Evolutionary conservation across 768 basidiomycete species (phyloP), one percentile per base, ranked within the genome.

Genomic region (Boletus reticuloceps): DNA sequence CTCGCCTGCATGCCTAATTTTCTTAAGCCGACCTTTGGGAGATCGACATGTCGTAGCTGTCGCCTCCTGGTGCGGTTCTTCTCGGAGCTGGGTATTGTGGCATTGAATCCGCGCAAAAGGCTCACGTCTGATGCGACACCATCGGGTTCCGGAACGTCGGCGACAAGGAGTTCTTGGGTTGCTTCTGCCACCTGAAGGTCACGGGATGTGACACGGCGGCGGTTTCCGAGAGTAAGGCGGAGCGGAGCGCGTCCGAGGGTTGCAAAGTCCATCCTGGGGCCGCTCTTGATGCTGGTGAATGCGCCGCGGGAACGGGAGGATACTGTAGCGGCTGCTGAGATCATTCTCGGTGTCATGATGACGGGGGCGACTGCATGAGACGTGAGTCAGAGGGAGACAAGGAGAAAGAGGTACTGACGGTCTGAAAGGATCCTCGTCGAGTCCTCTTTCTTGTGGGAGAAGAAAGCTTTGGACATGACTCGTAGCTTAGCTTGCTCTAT

Each of bases 41-140:
- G 81, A 4, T 92, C 88, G 14, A 91, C 82, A 61, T 85, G 89
- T 55, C 94, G 79, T 72, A 89, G 83, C 69, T 91, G 86, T 54
- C 93, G 74, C 58, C 94, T 73, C 56, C 94, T 77, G 14, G 83
- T 77, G 58, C 89, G 86, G 51, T 91, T 80, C 66, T 85, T 81
- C 61, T 93, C 89, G 38, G 94, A 83, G 66, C 89, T 90, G 13
- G 96, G 96, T 41, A 97, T 89, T 3, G 96, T 98, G 17, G 96
- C 96, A 64, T 91, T 89, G 72, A 98, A 98, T 0, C 96, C 96
- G 43, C 88, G 84, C 40, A 97, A 74, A 34, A 98, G 77, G 63
- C 90, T 91, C 48, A 94, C 85, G 63, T 84, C 82, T 16, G 81
- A 79, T 6, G 87, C 86, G 31, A 87, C 77, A 38, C 84, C 87